phyloP scores from a whole-genome alignment of 1,139 yeast species.

The Magnusiomyces suaveolens region DNA sequence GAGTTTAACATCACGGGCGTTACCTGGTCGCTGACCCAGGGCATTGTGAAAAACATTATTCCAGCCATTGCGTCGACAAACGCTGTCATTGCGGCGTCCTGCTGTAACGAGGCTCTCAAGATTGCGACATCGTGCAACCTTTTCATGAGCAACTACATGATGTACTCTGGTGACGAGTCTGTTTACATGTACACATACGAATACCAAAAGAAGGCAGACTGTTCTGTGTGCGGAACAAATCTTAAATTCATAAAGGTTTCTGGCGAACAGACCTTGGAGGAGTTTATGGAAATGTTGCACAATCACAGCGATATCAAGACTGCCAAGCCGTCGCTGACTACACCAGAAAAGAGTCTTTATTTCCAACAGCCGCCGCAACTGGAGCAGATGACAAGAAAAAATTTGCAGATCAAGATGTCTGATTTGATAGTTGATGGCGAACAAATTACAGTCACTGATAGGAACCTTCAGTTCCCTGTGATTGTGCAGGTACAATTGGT shows the following conservation, averaged over 20 bases:
- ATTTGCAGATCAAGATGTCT: conserved; percentile 34
- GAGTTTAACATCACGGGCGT: conserved; percentile 62
- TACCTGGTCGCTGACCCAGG: conserved; percentile 61
- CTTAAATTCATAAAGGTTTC: conserved; percentile 34
- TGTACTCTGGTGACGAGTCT: conserved; percentile 74
- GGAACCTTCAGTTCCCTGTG: conserved; percentile 41
- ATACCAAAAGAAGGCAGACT: conserved; percentile 49
- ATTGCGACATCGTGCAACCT: conserved; percentile 62
- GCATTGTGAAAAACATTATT: conserved; percentile 83
- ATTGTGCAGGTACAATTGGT: conserved; percentile 24
- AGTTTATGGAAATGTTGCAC: conserved; percentile 38
- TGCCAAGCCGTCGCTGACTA: conserved; percentile 44
- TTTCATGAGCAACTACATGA: conserved; percentile 68
- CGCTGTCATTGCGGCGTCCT: conserved; percentile 84
- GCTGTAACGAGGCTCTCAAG: conserved; percentile 83
- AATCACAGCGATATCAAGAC: conserved; percentile 35
- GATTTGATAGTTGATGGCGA: conserved; percentile 38
- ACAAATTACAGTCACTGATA: conserved; percentile 51
- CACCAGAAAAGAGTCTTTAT: conserved; percentile 38
- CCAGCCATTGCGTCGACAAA: conserved; percentile 95
- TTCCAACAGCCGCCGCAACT: conserved; percentile 44
- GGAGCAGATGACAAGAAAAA: conserved; percentile 42
- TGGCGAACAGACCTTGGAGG: conserved; percentile 39
- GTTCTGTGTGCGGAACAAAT: conserved; percentile 64
- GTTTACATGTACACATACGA: conserved; percentile 65